Evolutionary conservation across 768 basidiomycete genomes (phyloP).

Genomic region (Candolleomyces aberdarensis): DNA sequence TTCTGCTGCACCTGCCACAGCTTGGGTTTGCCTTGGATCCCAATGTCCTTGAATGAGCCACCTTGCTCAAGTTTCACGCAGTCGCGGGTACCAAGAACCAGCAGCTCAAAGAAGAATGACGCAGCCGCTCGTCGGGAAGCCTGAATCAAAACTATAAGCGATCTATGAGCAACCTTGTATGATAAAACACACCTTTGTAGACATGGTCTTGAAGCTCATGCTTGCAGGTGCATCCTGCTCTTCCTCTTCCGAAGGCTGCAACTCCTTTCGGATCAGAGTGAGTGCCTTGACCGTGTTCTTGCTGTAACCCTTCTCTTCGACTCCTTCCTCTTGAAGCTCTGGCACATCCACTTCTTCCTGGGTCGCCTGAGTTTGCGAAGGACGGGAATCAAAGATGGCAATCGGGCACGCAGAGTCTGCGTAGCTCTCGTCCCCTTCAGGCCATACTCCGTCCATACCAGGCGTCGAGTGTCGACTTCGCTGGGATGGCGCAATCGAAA

Average conservation of each 20-base stretch:
- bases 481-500: slow-evolving; percentile 53
- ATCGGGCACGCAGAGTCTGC: slow-evolving; percentile 75
- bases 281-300: slow-evolving; percentile 88
- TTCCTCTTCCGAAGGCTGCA: slow-evolving; percentile 50
- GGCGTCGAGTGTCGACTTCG: slow-evolving; percentile 68
- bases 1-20: slow-evolving; percentile 64
- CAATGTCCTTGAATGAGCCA: slow-evolving; percentile 81
- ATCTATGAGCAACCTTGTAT: neutral
- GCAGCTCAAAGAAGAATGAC: slow-evolving; percentile 96
- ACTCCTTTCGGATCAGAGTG: slow-evolving; percentile 66
- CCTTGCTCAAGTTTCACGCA: slow-evolving; percentile 79
- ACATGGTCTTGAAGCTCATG: slow-evolving; percentile 76
- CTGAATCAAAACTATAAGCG: slow-evolving; percentile 33
- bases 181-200: slow-evolving; percentile 59
- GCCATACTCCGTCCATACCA: slow-evolving; percentile 48
- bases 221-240: slow-evolving; percentile 41
- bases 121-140: slow-evolving; percentile 90
- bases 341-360: slow-evolving; percentile 34
- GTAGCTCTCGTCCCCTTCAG: slow-evolving; percentile 63
- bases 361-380: slow-evolving; percentile 46
- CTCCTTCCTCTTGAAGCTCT: slow-evolving; percentile 23
- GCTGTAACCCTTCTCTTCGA: slow-evolving; percentile 71
- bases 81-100: slow-evolving; percentile 92
- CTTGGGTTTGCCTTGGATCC: slow-evolving; percentile 74
- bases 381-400: slow-evolving; percentile 71